These are phyloP conservation scores for Pilatotrama ljubarskyi DNA, from an alignment of 768 basidiomycete genomes.

Conservation along the genomic window DNA sequence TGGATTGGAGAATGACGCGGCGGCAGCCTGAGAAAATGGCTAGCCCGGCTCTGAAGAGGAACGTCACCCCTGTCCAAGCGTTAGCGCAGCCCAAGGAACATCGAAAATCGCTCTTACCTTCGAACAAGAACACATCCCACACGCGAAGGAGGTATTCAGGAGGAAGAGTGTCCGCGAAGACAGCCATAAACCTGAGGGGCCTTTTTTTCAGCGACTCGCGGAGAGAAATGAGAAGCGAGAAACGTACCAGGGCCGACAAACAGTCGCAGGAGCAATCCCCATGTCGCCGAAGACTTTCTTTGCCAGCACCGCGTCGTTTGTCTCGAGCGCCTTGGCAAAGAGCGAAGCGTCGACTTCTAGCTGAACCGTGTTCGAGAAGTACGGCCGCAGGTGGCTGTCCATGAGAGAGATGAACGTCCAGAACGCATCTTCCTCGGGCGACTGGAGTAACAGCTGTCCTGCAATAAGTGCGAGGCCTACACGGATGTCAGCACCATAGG, in stretches of 20 bases:
- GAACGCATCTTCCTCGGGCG: slow-evolving; percentile 87
- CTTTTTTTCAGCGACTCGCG: background rate
- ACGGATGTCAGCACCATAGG: background rate
- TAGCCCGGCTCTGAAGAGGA: slow-evolving; percentile 73
- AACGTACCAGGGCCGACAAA: slow-evolving; percentile 67
- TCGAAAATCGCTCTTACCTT: slow-evolving; percentile 50
- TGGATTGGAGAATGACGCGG: slow-evolving; percentile 54
- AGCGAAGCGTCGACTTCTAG: slow-evolving; percentile 76
- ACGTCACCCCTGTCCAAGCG: slow-evolving; percentile 56
- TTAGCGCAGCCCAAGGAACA: background rate
- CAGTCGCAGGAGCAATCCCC: slow-evolving; percentile 52
- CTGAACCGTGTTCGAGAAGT: slow-evolving; percentile 65
- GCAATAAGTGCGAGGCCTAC: slow-evolving; percentile 69
- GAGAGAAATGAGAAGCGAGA: background rate
- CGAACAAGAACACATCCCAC: slow-evolving; percentile 83
- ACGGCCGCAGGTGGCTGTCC: slow-evolving; percentile 79
- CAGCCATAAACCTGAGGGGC: slow-evolving; percentile 60
- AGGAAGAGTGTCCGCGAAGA: slow-evolving; percentile 71
- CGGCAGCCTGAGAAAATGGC: slow-evolving; percentile 63
- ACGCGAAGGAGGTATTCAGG: slow-evolving; percentile 65
- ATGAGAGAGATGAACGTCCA: slow-evolving; percentile 89
- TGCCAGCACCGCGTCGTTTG: slow-evolving; percentile 55
- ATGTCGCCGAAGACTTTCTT: slow-evolving; percentile 69
- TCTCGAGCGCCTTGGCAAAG: slow-evolving; percentile 70
- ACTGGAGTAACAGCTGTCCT: slow-evolving; percentile 69